phyloP scores from a whole-genome alignment of 129 eudicot genomes.

The Flaveria robusta region DNA sequence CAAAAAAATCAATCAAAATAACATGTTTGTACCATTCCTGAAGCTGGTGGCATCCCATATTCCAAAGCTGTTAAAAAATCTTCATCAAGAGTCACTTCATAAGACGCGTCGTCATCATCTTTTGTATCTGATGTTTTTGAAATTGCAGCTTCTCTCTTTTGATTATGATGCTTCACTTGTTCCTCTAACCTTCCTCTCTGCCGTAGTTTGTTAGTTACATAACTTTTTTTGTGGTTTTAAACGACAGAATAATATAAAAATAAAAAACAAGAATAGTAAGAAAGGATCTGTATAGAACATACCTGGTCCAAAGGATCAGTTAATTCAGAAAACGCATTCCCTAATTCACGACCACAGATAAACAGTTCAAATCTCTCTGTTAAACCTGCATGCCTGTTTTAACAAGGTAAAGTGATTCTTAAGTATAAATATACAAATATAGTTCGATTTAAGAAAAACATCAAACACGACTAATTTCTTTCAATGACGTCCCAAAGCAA shows the following conservation, averaged over 20 bases:
- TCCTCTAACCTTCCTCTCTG: slow-evolving; percentile 89
- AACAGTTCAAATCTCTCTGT: slow-evolving; percentile 98
- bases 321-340: slow-evolving; percentile 92
- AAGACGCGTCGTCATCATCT: slow-evolving; percentile 50
- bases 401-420: not conserved
- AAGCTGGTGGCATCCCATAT: slow-evolving; percentile 99
- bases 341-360: slow-evolving; percentile 96
- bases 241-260: not conserved
- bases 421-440: not conserved
- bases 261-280: not conserved
- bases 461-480: not conserved
- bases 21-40: slow-evolving; percentile 79
- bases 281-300: slow-evolving; percentile 8
- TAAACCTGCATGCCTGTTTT: slow-evolving; percentile 68
- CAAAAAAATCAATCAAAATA: not conserved
- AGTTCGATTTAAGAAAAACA: not conserved
- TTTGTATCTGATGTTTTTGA: slow-evolving; percentile 37
- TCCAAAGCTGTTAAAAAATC: slow-evolving; percentile 92
- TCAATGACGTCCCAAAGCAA: not conserved
- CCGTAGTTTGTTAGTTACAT: slow-evolving; percentile 9
- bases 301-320: slow-evolving; percentile 99
- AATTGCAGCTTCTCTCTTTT: slow-evolving; percentile 53
- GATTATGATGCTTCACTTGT: slow-evolving; percentile 87
- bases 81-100: slow-evolving; percentile 91
- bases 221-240: slow-evolving; percentile 7